Percentiles rank a stretch among this genome's conserved stretches.
These are phyloP conservation scores for Raddia distichophylla DNA, from an alignment of 176 grass and related monocot genomes.

Conservation along the genomic window DNA sequence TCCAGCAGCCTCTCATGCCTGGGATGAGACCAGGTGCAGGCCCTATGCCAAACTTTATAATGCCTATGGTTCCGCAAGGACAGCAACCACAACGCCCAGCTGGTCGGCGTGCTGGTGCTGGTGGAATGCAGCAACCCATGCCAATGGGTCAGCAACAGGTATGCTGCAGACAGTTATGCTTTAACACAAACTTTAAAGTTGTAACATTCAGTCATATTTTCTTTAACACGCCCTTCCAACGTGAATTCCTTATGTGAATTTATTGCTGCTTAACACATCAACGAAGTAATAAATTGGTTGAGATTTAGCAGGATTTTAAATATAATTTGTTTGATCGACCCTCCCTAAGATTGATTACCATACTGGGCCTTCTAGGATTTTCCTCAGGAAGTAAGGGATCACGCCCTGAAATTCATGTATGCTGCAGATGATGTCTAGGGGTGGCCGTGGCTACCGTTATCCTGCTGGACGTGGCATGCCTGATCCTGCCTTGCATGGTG, in stretches of 20 bases:
- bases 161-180: not conserved
- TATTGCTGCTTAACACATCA: too few relatives aligned
- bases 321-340: too few relatives aligned
- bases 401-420: constrained; percentile 2
- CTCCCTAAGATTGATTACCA: too few relatives aligned
- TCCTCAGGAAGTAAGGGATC: not conserved
- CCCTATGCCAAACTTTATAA: constrained; percentile 68
- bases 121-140: constrained; percentile 64
- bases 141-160: constrained; percentile 74
- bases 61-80: constrained; percentile 88
- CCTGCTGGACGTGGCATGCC: constrained; percentile 58
- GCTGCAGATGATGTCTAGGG: constrained; percentile 72
- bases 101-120: constrained; percentile 58
- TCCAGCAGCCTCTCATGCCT: constrained; percentile 86
- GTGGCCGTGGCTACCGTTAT: constrained; percentile 67
- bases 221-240: not conserved
- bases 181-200: not conserved
- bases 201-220: not conserved
- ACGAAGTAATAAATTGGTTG: too few relatives aligned
- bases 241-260: too few relatives aligned
- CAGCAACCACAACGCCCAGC: constrained; percentile 71
- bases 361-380: too few relatives aligned
- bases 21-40: constrained; percentile 77
- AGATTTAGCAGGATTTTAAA: too few relatives aligned
- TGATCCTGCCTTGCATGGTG: constrained; percentile 51